phyloP scores from a whole-genome alignment of 441 rosid species.

The Omphalea diandra region DNA sequence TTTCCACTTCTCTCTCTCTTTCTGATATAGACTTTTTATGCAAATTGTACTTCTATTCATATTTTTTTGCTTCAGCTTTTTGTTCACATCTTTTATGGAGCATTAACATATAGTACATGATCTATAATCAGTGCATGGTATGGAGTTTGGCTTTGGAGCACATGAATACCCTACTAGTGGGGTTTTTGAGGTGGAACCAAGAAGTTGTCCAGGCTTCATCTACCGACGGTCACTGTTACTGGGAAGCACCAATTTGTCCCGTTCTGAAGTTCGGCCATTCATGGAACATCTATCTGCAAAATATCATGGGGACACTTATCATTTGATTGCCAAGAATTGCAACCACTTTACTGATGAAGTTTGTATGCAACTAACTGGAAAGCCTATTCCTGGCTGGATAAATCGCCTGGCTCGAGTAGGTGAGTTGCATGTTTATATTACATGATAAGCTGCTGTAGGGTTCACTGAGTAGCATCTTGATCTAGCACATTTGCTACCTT shows the following conservation, averaged over 20 bases:
- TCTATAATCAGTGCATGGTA: slow-evolving; percentile 61
- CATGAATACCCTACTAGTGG: slow-evolving; percentile 87
- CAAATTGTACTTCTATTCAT: background rate
- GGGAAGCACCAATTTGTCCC: slow-evolving; percentile 70
- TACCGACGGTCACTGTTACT: slow-evolving; percentile 76
- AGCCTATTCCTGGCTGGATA: slow-evolving; percentile 93
- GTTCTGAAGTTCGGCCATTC: slow-evolving; percentile 71
- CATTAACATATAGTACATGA: slow-evolving; percentile 21
- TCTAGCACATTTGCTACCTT: slow-evolving; percentile 2
- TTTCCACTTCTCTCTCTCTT: background rate
- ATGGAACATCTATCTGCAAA: slow-evolving; percentile 77
- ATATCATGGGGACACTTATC: slow-evolving; percentile 87
- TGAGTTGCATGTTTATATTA: slow-evolving; percentile 34
- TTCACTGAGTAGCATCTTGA: slow-evolving; percentile 11
- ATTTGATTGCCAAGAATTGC: slow-evolving; percentile 97
- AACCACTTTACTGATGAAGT: slow-evolving; percentile 95
- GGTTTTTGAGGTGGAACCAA: slow-evolving; percentile 92
- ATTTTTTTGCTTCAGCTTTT: background rate
- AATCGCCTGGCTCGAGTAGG: slow-evolving; percentile 90
- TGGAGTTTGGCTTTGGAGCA: slow-evolving; percentile 95
- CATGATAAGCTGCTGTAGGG: slow-evolving; percentile 16
- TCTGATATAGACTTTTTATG: background rate
- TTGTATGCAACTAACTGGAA: slow-evolving; percentile 66
- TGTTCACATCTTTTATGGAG: background rate
- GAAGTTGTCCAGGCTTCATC: slow-evolving; percentile 87